These are phyloP conservation scores for Diphasiastrum complanatum DNA, from an alignment of 83 land plant species.

Conservation along the genomic window DNA sequence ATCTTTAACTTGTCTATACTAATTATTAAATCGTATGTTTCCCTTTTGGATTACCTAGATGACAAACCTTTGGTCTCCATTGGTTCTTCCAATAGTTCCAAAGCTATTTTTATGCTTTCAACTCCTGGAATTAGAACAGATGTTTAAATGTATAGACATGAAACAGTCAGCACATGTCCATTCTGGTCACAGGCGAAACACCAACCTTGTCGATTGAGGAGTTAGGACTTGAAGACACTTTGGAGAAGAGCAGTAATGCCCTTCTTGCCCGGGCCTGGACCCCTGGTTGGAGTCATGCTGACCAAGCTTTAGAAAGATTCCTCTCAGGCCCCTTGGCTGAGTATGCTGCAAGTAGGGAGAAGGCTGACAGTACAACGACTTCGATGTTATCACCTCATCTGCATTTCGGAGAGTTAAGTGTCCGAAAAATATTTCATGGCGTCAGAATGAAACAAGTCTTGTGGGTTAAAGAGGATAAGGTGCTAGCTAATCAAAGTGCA, in stretches of 20 bases:
- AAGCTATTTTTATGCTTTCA: no score
- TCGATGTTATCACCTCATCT: slow-evolving; percentile 31
- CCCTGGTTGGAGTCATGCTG: slow-evolving; percentile 30
- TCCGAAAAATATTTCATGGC: slow-evolving; percentile 27
- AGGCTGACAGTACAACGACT: slow-evolving; percentile 24
- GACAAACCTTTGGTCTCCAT: neutral
- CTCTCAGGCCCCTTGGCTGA: slow-evolving; percentile 18
- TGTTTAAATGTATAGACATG: no score
- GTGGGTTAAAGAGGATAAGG: slow-evolving; percentile 19
- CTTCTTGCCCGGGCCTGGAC: slow-evolving; percentile 29
- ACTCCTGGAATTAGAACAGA: neutral
- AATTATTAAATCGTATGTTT: no score
- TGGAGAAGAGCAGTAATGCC: slow-evolving; percentile 32
- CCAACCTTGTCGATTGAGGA: slow-evolving; percentile 2
- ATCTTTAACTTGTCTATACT: no score
- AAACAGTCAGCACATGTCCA: no score
- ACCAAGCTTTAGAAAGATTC: slow-evolving; percentile 24
- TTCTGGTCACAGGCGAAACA: neutral
- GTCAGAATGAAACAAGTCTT: slow-evolving; percentile 21
- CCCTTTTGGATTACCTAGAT: no score
- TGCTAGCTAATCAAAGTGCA: slow-evolving; percentile 16
- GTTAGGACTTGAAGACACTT: slow-evolving; percentile 24
- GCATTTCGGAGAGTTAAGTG: slow-evolving; percentile 33
- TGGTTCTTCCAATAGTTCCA: neutral
- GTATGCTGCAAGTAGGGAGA: slow-evolving; percentile 21